Evolutionary conservation across 2,329 filamentous ascomycete species (phyloP).

Genomic region (Fusarium chlamydosporum): DNA sequence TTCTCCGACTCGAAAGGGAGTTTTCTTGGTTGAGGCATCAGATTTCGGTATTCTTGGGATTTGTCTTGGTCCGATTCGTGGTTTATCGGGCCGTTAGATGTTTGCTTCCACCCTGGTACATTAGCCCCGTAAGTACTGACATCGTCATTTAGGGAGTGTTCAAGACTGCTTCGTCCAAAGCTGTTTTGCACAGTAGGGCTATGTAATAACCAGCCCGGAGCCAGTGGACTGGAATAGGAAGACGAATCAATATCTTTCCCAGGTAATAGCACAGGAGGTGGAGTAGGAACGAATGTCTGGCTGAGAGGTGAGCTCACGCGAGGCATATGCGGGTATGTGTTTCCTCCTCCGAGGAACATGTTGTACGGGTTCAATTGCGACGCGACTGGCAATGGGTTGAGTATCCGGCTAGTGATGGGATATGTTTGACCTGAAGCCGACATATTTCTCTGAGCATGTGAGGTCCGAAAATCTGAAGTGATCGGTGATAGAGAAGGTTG

Average conservation of each 20-base stretch:
- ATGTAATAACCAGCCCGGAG: neutral
- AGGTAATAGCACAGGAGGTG: neutral
- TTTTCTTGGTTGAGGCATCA: constrained; percentile 53
- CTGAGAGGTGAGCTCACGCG: constrained; percentile 51
- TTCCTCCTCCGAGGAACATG: constrained; percentile 33
- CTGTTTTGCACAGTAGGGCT: neutral
- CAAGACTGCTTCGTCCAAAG: neutral
- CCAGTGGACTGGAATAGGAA: neutral
- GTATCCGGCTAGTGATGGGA: neutral
- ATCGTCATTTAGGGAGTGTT: neutral
- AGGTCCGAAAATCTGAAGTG: neutral
- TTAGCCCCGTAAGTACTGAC: neutral
- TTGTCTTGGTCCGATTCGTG: neutral
- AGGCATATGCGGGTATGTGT: constrained; percentile 39
- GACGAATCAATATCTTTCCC: neutral
- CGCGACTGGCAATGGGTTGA: constrained; percentile 9
- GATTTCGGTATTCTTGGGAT: constrained; percentile 45
- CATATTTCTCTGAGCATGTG: constrained; percentile 27
- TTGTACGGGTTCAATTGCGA: constrained; percentile 49
- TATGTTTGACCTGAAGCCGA: constrained; percentile 20
- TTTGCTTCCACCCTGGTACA: neutral
- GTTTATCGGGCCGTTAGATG: neutral
- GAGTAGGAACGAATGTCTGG: constrained; percentile 33
- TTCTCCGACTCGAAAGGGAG: constrained; percentile 48
- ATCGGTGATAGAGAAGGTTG: neutral